Conservation (phyloP, 2,329 filamentous ascomycete genomes). For the Talaromyces pinophilus region DNA sequence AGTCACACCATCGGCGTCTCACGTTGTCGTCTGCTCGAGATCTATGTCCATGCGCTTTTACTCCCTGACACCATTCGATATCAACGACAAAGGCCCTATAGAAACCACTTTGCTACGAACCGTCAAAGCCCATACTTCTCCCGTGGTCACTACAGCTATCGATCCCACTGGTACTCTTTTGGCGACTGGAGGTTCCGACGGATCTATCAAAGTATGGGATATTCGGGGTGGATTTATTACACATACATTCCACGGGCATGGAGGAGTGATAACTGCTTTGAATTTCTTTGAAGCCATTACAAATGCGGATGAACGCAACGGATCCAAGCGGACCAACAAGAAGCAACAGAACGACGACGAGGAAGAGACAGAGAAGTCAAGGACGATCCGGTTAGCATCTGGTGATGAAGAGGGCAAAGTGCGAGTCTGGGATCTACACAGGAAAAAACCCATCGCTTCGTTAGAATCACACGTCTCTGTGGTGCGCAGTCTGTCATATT, state of each 20-base stretch:
- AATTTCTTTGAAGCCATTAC: conserved; percentile 77
- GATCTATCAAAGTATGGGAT: conserved; percentile 95
- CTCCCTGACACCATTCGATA: conserved; percentile 62
- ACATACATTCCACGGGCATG: conserved; percentile 91
- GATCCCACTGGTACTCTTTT: conserved; percentile 86
- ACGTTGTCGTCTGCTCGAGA: conserved; percentile 87
- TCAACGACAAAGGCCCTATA: conserved; percentile 56
- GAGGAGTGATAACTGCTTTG: conserved; percentile 85
- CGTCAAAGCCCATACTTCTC: conserved; percentile 85
- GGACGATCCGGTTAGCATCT: conserved; percentile 76
- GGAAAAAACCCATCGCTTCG: conserved; percentile 72
- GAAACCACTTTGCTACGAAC: conserved; percentile 72
- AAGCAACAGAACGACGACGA: neutral
- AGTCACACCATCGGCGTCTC: conserved; percentile 86
- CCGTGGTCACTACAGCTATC: conserved; percentile 81
- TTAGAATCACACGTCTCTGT: conserved; percentile 94
- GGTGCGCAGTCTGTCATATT: conserved; percentile 84
- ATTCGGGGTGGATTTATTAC: conserved; percentile 86
- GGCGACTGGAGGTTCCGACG: conserved; percentile 90
- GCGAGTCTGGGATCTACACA: conserved; percentile 86
- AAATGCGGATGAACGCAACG: conserved; percentile 37
- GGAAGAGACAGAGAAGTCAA: conserved; percentile 51
- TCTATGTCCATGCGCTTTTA: conserved; percentile 97
- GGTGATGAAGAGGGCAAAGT: conserved; percentile 94
- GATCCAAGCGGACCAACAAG: conserved; percentile 45